Evolutionary conservation across 164 flowering plant genomes (phyloP).

Genomic region (Vitis cinerea): DNA sequence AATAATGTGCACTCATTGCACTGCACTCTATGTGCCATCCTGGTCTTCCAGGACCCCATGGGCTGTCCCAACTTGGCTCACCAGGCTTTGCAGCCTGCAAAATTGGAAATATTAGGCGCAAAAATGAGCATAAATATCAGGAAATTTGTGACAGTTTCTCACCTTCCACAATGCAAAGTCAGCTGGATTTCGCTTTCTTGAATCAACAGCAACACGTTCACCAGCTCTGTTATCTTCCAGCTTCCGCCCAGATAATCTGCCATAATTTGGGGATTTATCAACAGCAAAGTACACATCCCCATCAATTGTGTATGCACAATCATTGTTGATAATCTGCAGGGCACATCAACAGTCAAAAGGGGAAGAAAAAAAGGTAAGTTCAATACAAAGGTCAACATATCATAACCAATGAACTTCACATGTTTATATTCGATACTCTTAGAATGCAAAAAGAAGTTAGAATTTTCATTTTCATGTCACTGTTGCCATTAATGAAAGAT

Average conservation of each 20-base stretch:
- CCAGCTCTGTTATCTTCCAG: conserved; percentile 85
- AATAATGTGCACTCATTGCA: conserved; percentile 93
- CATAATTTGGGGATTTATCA: conserved; percentile 71
- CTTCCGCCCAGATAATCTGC: conserved; percentile 72
- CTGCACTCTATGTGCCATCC: conserved; percentile 99
- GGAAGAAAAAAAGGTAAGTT: too few species aligned
- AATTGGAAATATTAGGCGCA: background rate
- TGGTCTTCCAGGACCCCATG: conserved; percentile 97
- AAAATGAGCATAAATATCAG: background rate
- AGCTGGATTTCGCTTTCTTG: conserved; percentile 76
- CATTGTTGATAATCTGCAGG: conserved; percentile 72
- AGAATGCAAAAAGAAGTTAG: too few species aligned
- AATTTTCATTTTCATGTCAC: too few species aligned
- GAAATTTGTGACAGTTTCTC: background rate
- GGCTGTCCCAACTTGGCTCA: conserved; percentile 93
- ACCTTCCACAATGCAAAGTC: conserved; percentile 99
- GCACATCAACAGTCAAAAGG: background rate
- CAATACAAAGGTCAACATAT: too few species aligned
- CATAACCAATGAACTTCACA: too few species aligned
- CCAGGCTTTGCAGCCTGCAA: conserved; percentile 88
- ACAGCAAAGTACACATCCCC: conserved; percentile 93
- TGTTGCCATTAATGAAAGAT: too few species aligned
- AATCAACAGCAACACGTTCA: conserved; percentile 77
- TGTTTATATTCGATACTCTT: too few species aligned
- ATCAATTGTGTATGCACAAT: conserved; percentile 63